Evolutionary conservation across 1,284 basidiomycete genomes (phyloP), one percentile per base, ranked within the genome.

Genomic region (Cutaneotrichosporon daszewskae): DNA sequence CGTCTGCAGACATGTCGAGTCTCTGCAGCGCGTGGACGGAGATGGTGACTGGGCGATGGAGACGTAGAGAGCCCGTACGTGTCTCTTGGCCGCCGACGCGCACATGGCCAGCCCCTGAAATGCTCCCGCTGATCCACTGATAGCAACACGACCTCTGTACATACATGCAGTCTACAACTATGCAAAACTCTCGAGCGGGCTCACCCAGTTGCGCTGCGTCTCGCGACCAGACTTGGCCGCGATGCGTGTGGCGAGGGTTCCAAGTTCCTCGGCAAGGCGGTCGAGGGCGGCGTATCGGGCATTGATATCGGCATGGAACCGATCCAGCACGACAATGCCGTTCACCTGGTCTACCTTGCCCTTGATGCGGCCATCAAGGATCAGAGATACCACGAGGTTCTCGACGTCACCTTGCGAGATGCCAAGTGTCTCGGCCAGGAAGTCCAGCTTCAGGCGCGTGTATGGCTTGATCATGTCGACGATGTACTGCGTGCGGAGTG

Each of bases 401-500:
- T 97, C 92, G 4, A 95, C 91, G 63, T 96, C 90, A 34, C 80
- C 78, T 26, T 79, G 78, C 16, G 86, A 79, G 16, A 97, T 85
- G 57, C 94, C 91, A 40, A 98, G 77, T 83, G 96, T 90, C 88
- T 96, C 86, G 26, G 87, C 89, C 12, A 97, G 77, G 77, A 91
- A 95, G 12, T 82, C 79, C 32, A 97, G 77, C 66, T 96, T 90
- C 35, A 98, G 78, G 26, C 91, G 79, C 1, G 87, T 92, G 71
- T 98, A 98, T 1, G 92, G 91, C 68, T 91, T 92, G 76, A 98
- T 92, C 51, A 96, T 81, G 67, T 97, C 94, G 55, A 97, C 90
- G 49, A 98, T 81, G 68, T 96, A 98, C 61, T 94, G 90, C 0
- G 92, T 97, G 5, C 94, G 79, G 39, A 98, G 74, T 59, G 88